Base-by-base conservation (phyloP, 1,139 yeast genomes). In the Waltiozyma sp. region DNA sequence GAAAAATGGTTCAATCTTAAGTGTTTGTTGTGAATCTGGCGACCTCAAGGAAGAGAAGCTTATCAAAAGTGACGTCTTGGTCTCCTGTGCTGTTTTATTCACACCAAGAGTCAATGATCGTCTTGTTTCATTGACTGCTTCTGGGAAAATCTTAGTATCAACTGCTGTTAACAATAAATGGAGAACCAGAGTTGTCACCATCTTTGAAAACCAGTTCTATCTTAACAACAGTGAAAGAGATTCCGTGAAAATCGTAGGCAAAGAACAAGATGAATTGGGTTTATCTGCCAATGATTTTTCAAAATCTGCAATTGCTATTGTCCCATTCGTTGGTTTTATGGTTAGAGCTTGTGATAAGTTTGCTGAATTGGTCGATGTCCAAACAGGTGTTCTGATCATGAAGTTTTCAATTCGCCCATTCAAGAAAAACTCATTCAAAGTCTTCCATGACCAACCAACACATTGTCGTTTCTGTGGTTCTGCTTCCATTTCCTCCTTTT, bases 401-500 rank as follows among this genome's bases (percentile, higher is more conserved):
- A 71, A 60, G 57, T 77, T 71, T 60, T 60, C 69, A 38, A 72
- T 86, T 40, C 86, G 83, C 1, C 73, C 74, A 40, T 80, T 78
- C 63, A 77, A 76, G 52, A 74, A 76, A 2, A 72, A 72, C 2
- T 60, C 81, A 0, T 70, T 86, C 47, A 67, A 71, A 46, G 91
- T 82, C 0, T 77, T 86, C 47, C 95, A 86, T 58, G 80, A 82
- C 41, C 87, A 80, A 52, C 94, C 95, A 3, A 80, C 87, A 0
- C 95, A 87, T 63, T 87, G 96, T 62, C 72, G 83, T 45, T 87
- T 87, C 60, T 87, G 96, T 66, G 96, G 96, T 1, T 82, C 94
- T 65, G 89, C 85, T 0, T 82, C 94, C 0, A 73, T 86, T 36
- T 73, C 77, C 33, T 73, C 89, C 1, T 70, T 87, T 42, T 80